Base-by-base conservation (phyloP, 495 filamentous ascomycete species). In the Penicillium robsamsonii region DNA sequence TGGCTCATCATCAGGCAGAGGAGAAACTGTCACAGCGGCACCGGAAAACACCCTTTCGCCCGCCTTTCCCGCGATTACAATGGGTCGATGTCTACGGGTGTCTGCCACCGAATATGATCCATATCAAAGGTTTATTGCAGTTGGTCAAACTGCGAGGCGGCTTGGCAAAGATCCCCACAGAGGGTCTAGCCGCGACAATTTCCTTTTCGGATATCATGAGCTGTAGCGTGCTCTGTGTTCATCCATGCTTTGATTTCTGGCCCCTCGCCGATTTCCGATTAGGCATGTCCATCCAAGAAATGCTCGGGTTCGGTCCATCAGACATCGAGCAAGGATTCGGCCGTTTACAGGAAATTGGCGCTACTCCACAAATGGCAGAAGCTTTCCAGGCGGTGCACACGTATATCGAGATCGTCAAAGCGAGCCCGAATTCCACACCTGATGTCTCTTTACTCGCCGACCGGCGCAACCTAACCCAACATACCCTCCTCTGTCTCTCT, bases 21-120 rank as follows among this genome's bases (percentile, higher is more conserved):
- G 55, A 68, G 11, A 50, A 47, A 15, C 31, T 46, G 5, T 15
- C 41, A 13, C 54, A 57, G 8, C 55, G 31, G 6, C 47, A 62
- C 53, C 54, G 50, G 22, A 59, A 30, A 15, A 70, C 61, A 1
- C 72, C 75, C 9, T 76, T 75, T 27, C 62, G 63, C 20, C 60
- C 73, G 1, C 75, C 75, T 0, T 64, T 76, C 52, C 73, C 65
- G 46, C 67, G 67, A 8, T 51, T 78, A 29, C 75, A 78, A 41
- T 78, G 72, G 75, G 49, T 78, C 7, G 71, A 72, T 56, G 66
- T 76, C 15, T 78, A 76, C 44, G 71, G 73, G 0, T 69, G 68
- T 43, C 62, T 74, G 8, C 63, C 63, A 7, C 67, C 75, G 5
- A 76, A 74, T 44, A 60, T 71, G 38, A 63, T 74, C 11, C 75